Base-by-base conservation (phyloP, 2,329 filamentous ascomycete genomes). In the Ambrosiella cleistominuta region DNA sequence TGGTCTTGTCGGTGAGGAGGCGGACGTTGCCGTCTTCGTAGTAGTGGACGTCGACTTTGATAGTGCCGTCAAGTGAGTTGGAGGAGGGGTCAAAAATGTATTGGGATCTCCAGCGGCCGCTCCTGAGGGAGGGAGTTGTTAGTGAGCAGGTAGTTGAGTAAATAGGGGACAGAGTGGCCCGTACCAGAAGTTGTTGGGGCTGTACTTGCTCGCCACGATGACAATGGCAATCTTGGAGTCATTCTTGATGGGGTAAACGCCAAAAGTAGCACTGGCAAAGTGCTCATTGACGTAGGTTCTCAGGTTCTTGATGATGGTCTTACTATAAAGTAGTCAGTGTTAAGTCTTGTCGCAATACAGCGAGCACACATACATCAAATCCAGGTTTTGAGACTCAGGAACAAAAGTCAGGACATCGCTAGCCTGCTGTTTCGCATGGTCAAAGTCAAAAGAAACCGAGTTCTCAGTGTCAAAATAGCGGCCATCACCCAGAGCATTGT, bases 21-120 rank as follows among this genome's bases (percentile, higher is more conserved):
- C 93, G 85, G 60, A 98, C 93, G 68, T 98, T 98, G 62, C 93
- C 93, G 68, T 98, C 94, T 73, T 98, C 93, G 74, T 98, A 98
- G 77, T 98, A 98, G 76, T 98, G 93, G 56, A 98, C 91, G 65
- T 97, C 90, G 57, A 96, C 87, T 70, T 91, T 88, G 70, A 97
- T 83, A 60, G 77, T 82, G 65, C 93, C 93, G 42, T 83, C 81
- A 49, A 97, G 74, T 53, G 75, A 75, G 63, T 76, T 76, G 1
- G 79, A 79, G n/a, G 81, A 74, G 3, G 89, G 82, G 62, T 83
- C 78, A 70, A 86, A 85, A 65, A 85, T 78, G 74, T 97, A 97
- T 57, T 85, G 77, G 53, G 88, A 90, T 66, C 93, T 86, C 88
- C 93, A 98, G 62, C 93, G 88, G 62, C 93, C 93, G 72, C 96